A percentile compares a stretch with the other conserved stretches of the same genome.
phyloP scores from a whole-genome alignment of 768 basidiomycete genomes.

The Chalciporus chontae region DNA sequence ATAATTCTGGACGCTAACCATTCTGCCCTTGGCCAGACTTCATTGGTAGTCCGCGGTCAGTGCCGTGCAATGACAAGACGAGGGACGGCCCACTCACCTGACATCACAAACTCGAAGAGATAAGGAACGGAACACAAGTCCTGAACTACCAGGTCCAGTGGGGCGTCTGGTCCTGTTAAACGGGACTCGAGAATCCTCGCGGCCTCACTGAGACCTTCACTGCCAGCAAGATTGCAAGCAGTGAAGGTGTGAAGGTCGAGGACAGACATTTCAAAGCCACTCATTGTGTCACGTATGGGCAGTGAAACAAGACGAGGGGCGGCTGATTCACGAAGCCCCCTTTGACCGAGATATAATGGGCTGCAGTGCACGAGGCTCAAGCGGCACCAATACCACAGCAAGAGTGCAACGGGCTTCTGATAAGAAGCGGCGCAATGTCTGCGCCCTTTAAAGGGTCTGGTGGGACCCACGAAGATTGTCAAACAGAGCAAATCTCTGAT shows the following conservation, averaged over 20 bases:
- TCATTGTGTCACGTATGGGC: not conserved
- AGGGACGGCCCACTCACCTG: slow-evolving; percentile 18
- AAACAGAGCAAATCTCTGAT: no score
- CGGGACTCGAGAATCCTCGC: slow-evolving; percentile 20
- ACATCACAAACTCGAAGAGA: slow-evolving; percentile 31
- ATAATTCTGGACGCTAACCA: slow-evolving; percentile 29
- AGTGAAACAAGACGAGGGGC: not conserved
- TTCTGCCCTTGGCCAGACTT: slow-evolving; percentile 10
- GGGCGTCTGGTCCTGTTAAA: slow-evolving; percentile 19
- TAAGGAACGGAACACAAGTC: slow-evolving; percentile 24
- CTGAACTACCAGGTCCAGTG: slow-evolving; percentile 23
- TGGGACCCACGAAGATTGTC: not conserved
- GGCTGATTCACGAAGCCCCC: not conserved
- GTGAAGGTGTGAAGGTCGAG: slow-evolving; percentile 19
- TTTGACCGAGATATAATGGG: not conserved
- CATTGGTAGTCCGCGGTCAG: not conserved
- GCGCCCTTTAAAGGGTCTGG: not conserved
- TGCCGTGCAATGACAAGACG: not conserved
- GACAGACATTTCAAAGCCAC: not conserved
- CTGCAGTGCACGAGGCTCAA: not conserved
- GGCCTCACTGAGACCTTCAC: slow-evolving; percentile 17
- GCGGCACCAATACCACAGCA: not conserved
- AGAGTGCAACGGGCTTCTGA: not conserved
- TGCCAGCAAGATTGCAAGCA: slow-evolving; percentile 13
- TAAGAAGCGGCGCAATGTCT: not conserved